These are phyloP conservation scores for Delphinella strobiligena DNA, from an alignment of 2,329 filamentous ascomycete genomes.

Conservation along the genomic window DNA sequence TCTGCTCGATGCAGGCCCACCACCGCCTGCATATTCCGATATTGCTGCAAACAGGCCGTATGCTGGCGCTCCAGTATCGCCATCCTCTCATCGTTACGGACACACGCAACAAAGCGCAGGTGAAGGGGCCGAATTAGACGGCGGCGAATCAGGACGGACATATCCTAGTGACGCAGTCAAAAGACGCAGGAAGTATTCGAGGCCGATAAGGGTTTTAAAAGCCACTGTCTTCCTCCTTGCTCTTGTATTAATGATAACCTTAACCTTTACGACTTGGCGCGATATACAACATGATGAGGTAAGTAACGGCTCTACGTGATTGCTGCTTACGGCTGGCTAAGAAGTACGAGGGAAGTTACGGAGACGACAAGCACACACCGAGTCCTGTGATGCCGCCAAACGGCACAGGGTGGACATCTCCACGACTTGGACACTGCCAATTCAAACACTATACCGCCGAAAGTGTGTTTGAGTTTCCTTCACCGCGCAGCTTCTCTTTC, in stretches of 20 bases:
- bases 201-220: neutral
- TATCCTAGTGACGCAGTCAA: neutral
- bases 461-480: neutral
- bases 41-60: constrained; percentile 1
- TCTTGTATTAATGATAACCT: neutral
- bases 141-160: neutral
- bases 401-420: neutral
- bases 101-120: neutral
- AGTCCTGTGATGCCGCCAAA: neutral
- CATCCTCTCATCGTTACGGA: neutral
- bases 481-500: constrained; percentile 3
- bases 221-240: neutral
- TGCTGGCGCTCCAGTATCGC: neutral
- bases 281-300: neutral
- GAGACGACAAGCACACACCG: neutral
- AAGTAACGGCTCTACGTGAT: too few species aligned
- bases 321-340: too few species aligned
- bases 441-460: neutral
- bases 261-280: neutral
- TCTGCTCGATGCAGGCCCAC: constrained; percentile 5
- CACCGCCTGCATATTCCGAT: constrained; percentile 8
- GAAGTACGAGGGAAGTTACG: neutral
- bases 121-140: neutral
- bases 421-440: neutral
- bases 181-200: neutral